These are phyloP conservation scores for Aspergillus pseudoterreus DNA, from an alignment of 2,329 filamentous ascomycete genomes.

Conservation along the genomic window DNA sequence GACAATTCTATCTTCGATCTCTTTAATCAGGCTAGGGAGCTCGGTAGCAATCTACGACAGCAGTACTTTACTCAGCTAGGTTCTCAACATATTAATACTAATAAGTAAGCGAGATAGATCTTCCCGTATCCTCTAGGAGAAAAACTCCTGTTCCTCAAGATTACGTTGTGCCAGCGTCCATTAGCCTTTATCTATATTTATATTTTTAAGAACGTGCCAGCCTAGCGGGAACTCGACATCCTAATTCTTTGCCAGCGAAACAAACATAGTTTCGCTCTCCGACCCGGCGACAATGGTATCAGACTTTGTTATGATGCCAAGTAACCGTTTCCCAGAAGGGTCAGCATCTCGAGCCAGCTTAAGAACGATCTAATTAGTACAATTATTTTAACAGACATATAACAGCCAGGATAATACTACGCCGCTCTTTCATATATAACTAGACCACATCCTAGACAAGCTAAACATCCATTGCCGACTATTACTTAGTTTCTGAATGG, in stretches of 20 bases:
- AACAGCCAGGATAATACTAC: conserved; percentile 48
- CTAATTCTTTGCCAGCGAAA: conserved; percentile 41
- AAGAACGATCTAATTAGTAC: conserved; percentile 41
- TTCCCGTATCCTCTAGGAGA: conserved; percentile 25
- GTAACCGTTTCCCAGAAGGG: conserved; percentile 27
- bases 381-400: conserved; percentile 42
- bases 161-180: conserved; percentile 22
- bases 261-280: conserved; percentile 32
- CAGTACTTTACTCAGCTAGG: conserved; percentile 32
- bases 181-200: conserved; percentile 35
- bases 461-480: conserved; percentile 53
- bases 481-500: conserved; percentile 52
- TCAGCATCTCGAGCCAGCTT: conserved; percentile 33
- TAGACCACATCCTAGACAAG: conserved; percentile 50
- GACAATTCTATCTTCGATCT: conserved; percentile 30
- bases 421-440: conserved; percentile 39
- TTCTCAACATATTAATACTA: conserved; percentile 29
- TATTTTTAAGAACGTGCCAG: conserved; percentile 49
- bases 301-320: conserved; percentile 50
- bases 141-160: conserved; percentile 29
- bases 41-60: conserved; percentile 30
- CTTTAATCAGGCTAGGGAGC: conserved; percentile 35
- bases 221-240: conserved; percentile 44
- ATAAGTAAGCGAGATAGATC: conserved; percentile 21
- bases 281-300: conserved; percentile 38